Base-by-base conservation (phyloP, 1,284 basidiomycete species). In the Irpex rosettiformis region DNA sequence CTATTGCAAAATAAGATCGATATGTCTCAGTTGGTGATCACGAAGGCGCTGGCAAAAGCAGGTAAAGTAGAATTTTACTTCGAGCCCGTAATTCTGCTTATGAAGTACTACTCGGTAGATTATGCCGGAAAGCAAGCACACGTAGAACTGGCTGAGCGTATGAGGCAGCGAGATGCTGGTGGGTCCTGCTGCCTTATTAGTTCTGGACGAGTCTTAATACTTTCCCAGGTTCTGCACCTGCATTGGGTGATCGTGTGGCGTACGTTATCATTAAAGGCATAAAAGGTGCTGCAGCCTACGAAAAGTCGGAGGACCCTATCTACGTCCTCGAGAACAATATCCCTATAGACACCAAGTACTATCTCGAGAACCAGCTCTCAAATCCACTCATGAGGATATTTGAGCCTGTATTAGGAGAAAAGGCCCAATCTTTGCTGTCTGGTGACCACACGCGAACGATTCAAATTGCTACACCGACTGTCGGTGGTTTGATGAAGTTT, bases 11-110 rank as follows among this genome's bases (percentile, higher is more conserved):
- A 98, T 75, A 95, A 91, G 73, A 80, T 98, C 55, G 95, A 98
- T 71, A 95, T 98, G 91, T 97, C 95, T 6, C 95, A 98, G 69
- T 81, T 98, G 18, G 95, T 98, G 67, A 98, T 98, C 67, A 98
- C 95, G 5, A 98, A 98, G 69, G 96, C 96, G 0, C 78, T 98
- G 16, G 80, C 96, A 0, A 98, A 98, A 76, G 79, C 85, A 42
- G 88, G 90, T 91, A 60, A 25, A 8, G 3, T 47, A 3, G 56
- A 42, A 10, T 22, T 56, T 72, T 37, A 37, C 45, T n/a, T n/a
- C n/a, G n/a, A n/a, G 11, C 2, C 10, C 18, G 11, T 7, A 13
- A 16, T 10, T 5, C 21, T 52, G 25, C 49, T 24, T 16, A 7
- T 25, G 6, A n/a, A 51, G 5, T 18, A 4, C 13, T 3, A 1